phyloP scores from a whole-genome alignment of 768 basidiomycete genomes.

The Podaxis sp. region DNA sequence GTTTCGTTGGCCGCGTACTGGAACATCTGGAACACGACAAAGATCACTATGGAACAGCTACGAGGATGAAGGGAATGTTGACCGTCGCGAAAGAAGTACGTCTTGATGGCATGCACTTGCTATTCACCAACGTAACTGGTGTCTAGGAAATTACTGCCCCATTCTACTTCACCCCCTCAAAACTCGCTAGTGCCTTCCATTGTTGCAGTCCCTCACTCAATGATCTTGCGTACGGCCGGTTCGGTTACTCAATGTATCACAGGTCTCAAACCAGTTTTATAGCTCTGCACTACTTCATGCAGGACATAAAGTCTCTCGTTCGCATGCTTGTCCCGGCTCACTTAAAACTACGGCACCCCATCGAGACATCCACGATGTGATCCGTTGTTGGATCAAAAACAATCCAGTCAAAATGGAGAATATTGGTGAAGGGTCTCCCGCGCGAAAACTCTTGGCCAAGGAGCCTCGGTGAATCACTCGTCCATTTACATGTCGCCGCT shows the following conservation, averaged over 20 bases:
- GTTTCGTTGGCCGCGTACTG: constrained; percentile 75
- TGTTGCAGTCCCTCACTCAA: constrained; percentile 74
- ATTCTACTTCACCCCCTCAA: constrained; percentile 88
- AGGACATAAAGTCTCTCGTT: constrained; percentile 83
- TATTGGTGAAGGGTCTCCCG: constrained; percentile 72
- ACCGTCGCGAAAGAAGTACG: constrained; percentile 83
- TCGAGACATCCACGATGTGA: constrained; percentile 74
- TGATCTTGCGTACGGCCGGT: constrained; percentile 57
- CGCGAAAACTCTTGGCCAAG: constrained; percentile 64
- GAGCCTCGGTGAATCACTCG: constrained; percentile 54
- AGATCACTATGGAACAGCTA: constrained; percentile 71
- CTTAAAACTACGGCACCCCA: constrained; percentile 85
- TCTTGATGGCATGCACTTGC: constrained; percentile 6
- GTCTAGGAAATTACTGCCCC: constrained; percentile 69
- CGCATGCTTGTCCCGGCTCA: constrained; percentile 87
- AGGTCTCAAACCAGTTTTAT: constrained; percentile 3
- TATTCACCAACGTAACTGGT: not conserved
- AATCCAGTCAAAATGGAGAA: constrained; percentile 87
- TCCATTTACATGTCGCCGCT: not conserved
- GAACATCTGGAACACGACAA: constrained; percentile 65
- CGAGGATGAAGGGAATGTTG: constrained; percentile 95
- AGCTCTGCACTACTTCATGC: constrained; percentile 91
- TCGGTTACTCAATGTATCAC: not conserved
- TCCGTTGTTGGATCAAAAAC: constrained; percentile 78
- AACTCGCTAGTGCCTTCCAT: constrained; percentile 80